phyloP scores from a whole-genome alignment of 2,329 filamentous ascomycete species.

The Didymella lethalis region DNA sequence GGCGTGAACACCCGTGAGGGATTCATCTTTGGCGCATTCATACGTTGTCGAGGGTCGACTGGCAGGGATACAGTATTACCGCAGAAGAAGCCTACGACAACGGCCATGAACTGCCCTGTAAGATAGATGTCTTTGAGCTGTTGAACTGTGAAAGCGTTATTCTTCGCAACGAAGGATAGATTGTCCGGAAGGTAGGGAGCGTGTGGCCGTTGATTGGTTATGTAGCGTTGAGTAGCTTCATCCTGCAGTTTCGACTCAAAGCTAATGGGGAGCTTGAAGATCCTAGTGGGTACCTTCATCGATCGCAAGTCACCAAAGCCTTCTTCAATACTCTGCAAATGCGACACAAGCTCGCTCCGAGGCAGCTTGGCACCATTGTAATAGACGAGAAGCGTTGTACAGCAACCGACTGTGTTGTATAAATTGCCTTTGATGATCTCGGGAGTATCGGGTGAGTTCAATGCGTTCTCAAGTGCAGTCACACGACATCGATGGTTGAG shows the following conservation, averaged over 20 bases:
- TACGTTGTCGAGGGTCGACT: slow-evolving; percentile 62
- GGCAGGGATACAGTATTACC: slow-evolving; percentile 62
- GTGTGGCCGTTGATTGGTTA: slow-evolving; percentile 66
- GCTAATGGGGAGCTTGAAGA: slow-evolving; percentile 54
- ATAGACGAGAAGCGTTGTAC: slow-evolving; percentile 54
- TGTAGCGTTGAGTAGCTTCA: slow-evolving; percentile 67
- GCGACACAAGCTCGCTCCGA: slow-evolving; percentile 47
- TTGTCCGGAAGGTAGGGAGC: slow-evolving; percentile 71
- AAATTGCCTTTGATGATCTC: slow-evolving; percentile 52
- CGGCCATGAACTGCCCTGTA: slow-evolving; percentile 60
- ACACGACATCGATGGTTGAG: slow-evolving; percentile 65
- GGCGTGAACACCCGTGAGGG: slow-evolving; percentile 65
- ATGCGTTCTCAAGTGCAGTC: slow-evolving; percentile 60
- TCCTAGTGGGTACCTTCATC: slow-evolving; percentile 53
- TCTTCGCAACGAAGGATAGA: slow-evolving; percentile 64
- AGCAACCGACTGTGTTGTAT: slow-evolving; percentile 62
- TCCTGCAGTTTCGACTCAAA: slow-evolving; percentile 55
- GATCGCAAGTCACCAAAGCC: slow-evolving; percentile 53
- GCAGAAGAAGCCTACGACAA: slow-evolving; percentile 64
- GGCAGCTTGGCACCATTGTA: slow-evolving; percentile 52
- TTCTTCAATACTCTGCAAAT: slow-evolving; percentile 53
- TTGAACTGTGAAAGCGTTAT: slow-evolving; percentile 61
- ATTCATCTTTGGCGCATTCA: slow-evolving; percentile 65
- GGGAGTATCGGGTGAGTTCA: slow-evolving; percentile 53
- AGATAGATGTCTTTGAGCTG: slow-evolving; percentile 62